These are phyloP conservation scores for Nothopassalora personata DNA, from an alignment of 2,329 filamentous ascomycete genomes.

Conservation along the genomic window DNA sequence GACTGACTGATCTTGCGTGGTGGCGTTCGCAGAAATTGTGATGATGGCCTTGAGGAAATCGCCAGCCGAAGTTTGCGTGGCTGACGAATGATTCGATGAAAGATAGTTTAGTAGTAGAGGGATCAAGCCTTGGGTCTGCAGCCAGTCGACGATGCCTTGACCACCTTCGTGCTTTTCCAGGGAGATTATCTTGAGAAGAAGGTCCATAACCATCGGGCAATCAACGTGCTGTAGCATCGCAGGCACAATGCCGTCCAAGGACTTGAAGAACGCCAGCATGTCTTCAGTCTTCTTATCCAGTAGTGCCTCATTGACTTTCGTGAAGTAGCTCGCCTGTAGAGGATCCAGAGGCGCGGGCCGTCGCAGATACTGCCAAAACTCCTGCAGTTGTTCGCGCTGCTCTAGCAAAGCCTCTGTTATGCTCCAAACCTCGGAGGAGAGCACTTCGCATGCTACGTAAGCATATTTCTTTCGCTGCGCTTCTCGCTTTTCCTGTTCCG, in stretches of 20 bases:
- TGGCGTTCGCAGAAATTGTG: conserved; percentile 96
- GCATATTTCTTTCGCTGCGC: conserved; percentile 91
- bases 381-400: conserved; percentile 68
- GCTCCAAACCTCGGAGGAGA: conserved; percentile 95
- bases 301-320: conserved; percentile 96
- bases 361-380: conserved; percentile 88
- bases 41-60: conserved; percentile 99
- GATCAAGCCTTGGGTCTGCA: conserved; percentile 83
- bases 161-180: conserved; percentile 88
- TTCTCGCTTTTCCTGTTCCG: conserved; percentile 67
- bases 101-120: conserved; percentile 82
- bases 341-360: conserved; percentile 81
- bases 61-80: conserved; percentile 91
- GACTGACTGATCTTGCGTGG: conserved; percentile 96
- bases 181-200: conserved; percentile 93
- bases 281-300: conserved; percentile 97
- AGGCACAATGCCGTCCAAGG: conserved; percentile 71
- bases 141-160: conserved; percentile 92
- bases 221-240: conserved; percentile 91
- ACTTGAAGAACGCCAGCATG: conserved; percentile 87
- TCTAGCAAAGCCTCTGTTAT: conserved; percentile 90
- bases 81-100: conserved; percentile 75
- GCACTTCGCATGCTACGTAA: conserved; percentile 84
- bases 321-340: conserved; percentile 94
- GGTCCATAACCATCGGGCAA: conserved; percentile 96